Base-by-base conservation (phyloP, 306 rosid species). In the Quercus agrifolia region DNA sequence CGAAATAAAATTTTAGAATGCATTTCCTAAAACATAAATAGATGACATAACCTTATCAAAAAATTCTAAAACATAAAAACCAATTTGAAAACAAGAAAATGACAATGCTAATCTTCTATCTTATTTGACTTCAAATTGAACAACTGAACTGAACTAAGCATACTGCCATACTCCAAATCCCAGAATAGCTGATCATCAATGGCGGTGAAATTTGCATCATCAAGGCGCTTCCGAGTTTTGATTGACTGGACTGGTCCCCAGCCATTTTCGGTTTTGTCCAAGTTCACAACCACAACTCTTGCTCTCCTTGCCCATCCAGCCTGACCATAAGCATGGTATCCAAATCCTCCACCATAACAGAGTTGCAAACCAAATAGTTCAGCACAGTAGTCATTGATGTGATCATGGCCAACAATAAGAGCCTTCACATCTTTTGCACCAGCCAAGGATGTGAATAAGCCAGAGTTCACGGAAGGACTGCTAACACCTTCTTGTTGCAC, bases 241-340 rank as follows among this genome's bases (percentile, higher is more conserved):
- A 95, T 91, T 6, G 97, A 91, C 72, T 90, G 89, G 19, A 92
- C 96, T 20, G 80, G 86, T 54, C 94, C 97, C 99, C 98, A 95
- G 31, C 77, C 76, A 3, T 82, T 78, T 1, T 3, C 69, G 0
- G 88, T 85, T 62, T 88, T 91, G 78, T 95, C 97, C 87, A 95
- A 86, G 78, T 79, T 79, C 54, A 91, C 99, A 9, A 85, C 89
- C 74, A 95, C 92, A 71, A 92, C 92, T 81, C 98, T 87, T 5
- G 99, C 91, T 78, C 98, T 91, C 88, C 99, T 90, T 10, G 94
- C 5, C 98, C 99, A 95, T 81, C 98, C 98, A 35, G 94, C 94
- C 83, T 90, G 83, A 73, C 98, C 99, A 75, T 95, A 92, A 20
- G 99, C 99, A 80, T 92, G 98, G 89, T 91, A 92, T 64, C 98